Evolutionary conservation across 306 rosid genomes (phyloP), one percentile per base, ranked within the genome.

Genomic region (Senna tora): DNA sequence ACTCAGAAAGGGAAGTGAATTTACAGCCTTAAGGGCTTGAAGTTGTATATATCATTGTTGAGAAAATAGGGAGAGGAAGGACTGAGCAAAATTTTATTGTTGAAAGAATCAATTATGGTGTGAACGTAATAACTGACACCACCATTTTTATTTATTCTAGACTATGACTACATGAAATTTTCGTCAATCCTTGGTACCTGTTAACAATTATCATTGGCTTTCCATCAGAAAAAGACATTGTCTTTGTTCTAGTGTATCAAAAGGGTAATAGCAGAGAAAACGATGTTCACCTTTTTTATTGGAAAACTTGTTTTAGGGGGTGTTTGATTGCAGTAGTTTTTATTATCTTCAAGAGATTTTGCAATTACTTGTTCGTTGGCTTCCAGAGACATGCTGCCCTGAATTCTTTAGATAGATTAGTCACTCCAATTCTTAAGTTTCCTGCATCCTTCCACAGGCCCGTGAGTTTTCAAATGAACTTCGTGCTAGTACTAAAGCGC

Each of bases 401-500:
- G 21, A 15, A 15, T 43, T 43, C 0, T 46, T 14, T 46, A 69
- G 33, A 12, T 22, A 41, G 53, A 11, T 64, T 34, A 5, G 51
- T 17, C 30, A 50, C 9, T 63, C 8, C 7, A 53, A 38, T 47
- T 71, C 69, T 81, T 4, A 77, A 50, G 56, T 49, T 82, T 54
- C 61, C 17, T 6, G 25, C 74, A 21, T 80, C 36, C 49, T 49
- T 79, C 74, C 65, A 25, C 87, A 94, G 99, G 99, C 95, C 71
- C 94, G 96, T 51, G 97, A 94, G 71, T 94, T 87, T 80, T 88
- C 97, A 46, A 89, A 91, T 84, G 99, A 94, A 84, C 96, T 94
- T 82, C 99, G 99, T 81, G 87, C 92, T 67, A 73, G 89, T 69
- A 85, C 89, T 51, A 94, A 91, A 76, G 85, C 90, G 7, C 65